These are phyloP conservation scores for Trebouxiophyceae sp. DNA, from an alignment of 163 green algal genomes.

Conservation along the genomic window DNA sequence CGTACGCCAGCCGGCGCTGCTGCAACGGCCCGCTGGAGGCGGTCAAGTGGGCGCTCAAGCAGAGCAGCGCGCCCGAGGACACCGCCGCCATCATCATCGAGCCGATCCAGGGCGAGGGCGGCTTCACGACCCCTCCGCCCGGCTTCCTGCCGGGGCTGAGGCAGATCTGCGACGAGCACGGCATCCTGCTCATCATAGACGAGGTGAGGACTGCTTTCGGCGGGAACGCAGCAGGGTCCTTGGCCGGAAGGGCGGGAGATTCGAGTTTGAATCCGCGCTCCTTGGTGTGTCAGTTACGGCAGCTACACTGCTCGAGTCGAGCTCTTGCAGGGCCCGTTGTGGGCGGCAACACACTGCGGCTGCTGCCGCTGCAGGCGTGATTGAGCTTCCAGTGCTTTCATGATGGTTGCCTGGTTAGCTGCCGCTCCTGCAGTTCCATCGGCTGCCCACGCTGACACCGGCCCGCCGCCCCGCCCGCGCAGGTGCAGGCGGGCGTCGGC, in stretches of 20 bases:
- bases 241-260: no score
- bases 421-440: no score
- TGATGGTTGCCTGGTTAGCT: no score
- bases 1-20: slow-evolving; percentile 41
- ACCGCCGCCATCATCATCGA: slow-evolving; percentile 79
- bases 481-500: slow-evolving; percentile 68
- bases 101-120: slow-evolving; percentile 78
- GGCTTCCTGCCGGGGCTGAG: slow-evolving; percentile 58
- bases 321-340: no score
- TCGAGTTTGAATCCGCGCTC: neutral
- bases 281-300: no score
- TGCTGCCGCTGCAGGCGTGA: no score
- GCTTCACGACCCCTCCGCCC: slow-evolving; percentile 71
- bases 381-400: no score
- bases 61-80: slow-evolving; percentile 48
- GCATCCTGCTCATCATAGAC: slow-evolving; percentile 78
- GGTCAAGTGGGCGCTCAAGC: slow-evolving; percentile 71
- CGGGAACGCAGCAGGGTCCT: no score
- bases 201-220: slow-evolving; percentile 55
- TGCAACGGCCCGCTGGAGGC: slow-evolving; percentile 56
- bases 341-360: no score
- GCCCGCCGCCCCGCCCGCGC: no score
- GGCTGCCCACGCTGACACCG: no score
- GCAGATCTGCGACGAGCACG: slow-evolving; percentile 55
- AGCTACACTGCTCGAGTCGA: no score